Conservation (phyloP, 345 rosid species). For the Aquilaria malaccensis region DNA sequence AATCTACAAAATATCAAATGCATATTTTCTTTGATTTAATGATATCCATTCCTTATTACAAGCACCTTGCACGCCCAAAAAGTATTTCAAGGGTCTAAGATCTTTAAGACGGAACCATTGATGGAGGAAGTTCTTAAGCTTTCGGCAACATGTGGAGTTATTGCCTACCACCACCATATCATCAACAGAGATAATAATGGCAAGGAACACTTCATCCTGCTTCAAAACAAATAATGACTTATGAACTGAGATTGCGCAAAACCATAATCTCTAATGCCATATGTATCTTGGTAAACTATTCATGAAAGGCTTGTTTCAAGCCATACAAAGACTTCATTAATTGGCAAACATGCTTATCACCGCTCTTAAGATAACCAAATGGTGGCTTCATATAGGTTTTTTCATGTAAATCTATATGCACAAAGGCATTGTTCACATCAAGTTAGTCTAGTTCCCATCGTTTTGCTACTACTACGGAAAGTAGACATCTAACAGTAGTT, state of each 20-base stretch:
- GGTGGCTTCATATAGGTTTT: background rate
- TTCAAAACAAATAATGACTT: background rate
- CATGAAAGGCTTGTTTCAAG: background rate
- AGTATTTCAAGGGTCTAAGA: background rate
- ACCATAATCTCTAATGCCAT: background rate
- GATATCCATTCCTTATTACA: background rate
- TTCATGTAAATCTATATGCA: background rate
- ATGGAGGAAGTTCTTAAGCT: background rate
- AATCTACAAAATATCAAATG: background rate
- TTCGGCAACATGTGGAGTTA: background rate
- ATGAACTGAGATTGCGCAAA: background rate
- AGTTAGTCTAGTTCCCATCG: too few species aligned
- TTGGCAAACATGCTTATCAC: background rate
- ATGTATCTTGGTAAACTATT: background rate
- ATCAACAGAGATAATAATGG: background rate
- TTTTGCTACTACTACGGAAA: too few species aligned
- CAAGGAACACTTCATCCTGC: background rate
- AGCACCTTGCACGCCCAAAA: background rate
- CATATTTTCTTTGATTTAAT: background rate
- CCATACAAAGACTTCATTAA: constrained; percentile 7
- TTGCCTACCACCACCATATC: background rate
- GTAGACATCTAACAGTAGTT: too few species aligned
- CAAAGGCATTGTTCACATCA: background rate
- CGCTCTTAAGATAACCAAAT: background rate
- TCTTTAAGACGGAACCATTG: background rate